A percentile compares a stretch with the other conserved stretches of the same genome.
phyloP scores from a whole-genome alignment of 352 stramenopile species.

The Plasmopara viticola region DNA sequence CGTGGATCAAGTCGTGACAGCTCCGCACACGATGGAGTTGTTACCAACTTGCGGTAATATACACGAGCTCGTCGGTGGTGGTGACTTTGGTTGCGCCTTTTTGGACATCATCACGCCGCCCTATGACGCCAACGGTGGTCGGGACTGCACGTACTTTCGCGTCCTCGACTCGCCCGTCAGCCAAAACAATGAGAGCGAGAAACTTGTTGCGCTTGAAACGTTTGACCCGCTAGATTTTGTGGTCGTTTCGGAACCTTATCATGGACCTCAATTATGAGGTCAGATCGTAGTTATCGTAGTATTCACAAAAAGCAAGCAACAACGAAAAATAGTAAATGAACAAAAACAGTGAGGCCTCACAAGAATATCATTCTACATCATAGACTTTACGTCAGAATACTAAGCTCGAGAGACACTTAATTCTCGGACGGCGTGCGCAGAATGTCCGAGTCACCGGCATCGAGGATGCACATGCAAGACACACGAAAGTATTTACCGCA shows the following conservation, averaged over 20 bases:
- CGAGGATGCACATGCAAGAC: conserved; percentile 93
- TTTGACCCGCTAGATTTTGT: conserved; percentile 52
- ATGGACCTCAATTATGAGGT: conserved; percentile 32
- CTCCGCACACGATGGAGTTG: conserved; percentile 62
- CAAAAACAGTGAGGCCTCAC: conserved; percentile 15
- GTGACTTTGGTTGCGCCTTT: conserved; percentile 69
- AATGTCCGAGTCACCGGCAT: conserved; percentile 99
- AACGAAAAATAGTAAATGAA: not conserved
- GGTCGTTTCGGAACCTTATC: conserved; percentile 42
- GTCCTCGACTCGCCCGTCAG: conserved; percentile 23
- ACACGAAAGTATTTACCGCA: conserved; percentile 99
- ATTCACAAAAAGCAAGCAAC: not conserved
- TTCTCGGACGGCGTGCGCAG: conserved; percentile 70
- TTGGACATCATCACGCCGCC: conserved; percentile 84
- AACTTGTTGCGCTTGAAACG: conserved; percentile 36
- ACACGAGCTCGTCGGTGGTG: conserved; percentile 69
- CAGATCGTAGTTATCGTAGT: conserved; percentile 17
- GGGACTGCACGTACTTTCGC: conserved; percentile 75
- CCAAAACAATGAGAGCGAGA: conserved; percentile 7
- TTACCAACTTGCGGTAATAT: conserved; percentile 66
- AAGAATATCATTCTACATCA: conserved; percentile 17
- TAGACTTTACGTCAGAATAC: conserved; percentile 1
- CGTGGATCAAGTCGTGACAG: conserved; percentile 33
- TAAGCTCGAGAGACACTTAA: conserved; percentile 15
- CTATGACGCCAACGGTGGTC: conserved; percentile 56